Conservation (phyloP, 306 rosid species). For the Cicer chorassanicum region DNA sequence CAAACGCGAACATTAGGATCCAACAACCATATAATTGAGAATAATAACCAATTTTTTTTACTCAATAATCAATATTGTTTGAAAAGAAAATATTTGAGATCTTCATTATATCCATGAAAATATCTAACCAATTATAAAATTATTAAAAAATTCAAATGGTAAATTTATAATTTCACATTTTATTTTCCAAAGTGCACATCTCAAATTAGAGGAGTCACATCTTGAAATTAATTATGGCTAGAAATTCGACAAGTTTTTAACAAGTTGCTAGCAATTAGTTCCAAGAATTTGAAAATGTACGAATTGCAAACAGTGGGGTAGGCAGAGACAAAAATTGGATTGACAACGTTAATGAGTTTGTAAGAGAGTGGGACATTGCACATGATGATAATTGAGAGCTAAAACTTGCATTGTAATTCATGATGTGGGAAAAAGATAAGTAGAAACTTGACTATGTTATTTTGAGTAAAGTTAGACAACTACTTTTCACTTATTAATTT, state of each 20-base stretch:
- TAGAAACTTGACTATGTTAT: slow-evolving; percentile 35
- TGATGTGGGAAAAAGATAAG: slow-evolving; percentile 15
- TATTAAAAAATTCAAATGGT: neutral
- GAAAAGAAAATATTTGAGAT: neutral
- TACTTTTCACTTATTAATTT: slow-evolving; percentile 43
- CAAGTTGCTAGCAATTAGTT: slow-evolving; percentile 2
- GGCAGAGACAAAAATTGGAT: slow-evolving; percentile 38
- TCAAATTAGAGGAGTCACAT: neutral
- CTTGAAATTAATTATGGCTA: neutral
- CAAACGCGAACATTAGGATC: slow-evolving; percentile 4
- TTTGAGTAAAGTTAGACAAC: slow-evolving; percentile 46
- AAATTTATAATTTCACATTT: neutral
- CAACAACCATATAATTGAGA: neutral
- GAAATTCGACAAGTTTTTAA: slow-evolving; percentile 36
- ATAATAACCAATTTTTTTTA: too few relatives aligned
- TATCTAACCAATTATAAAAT: neutral
- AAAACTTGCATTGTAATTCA: slow-evolving; percentile 48
- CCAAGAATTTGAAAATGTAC: slow-evolving; percentile 32
- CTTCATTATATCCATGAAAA: neutral
- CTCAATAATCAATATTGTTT: neutral
- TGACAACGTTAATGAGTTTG: slow-evolving; percentile 46
- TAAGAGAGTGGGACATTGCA: slow-evolving; percentile 51
- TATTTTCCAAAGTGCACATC: neutral
- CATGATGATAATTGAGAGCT: slow-evolving; percentile 42
- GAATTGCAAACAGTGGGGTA: slow-evolving; percentile 45